Percentiles rank a stretch among this genome's conserved stretches.
Conservation (phyloP, 768 basidiomycete genomes). For the Hebeloma cylindrosporum region DNA sequence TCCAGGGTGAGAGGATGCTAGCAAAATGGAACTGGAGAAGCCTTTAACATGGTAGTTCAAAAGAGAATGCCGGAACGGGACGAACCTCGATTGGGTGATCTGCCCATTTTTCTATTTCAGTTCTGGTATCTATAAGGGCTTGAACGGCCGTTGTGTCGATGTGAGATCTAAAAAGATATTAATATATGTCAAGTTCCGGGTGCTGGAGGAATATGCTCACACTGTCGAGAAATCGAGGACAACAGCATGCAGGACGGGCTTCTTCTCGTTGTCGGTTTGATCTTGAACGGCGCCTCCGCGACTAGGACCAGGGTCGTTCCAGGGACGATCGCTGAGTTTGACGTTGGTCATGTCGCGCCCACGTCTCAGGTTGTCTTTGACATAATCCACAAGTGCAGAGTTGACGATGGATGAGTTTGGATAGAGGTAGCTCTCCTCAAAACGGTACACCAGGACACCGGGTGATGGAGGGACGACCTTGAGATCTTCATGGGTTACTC, state of each 20-base stretch:
- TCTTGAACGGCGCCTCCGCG: conserved; percentile 47
- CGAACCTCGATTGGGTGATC: conserved; percentile 70
- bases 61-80: neutral
- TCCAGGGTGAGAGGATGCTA: conserved; percentile 90
- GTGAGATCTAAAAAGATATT: conserved; percentile 54
- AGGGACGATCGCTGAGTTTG: conserved; percentile 72
- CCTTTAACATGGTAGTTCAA: neutral
- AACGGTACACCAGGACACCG: conserved; percentile 88
- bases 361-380: conserved; percentile 73
- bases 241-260: conserved; percentile 77
- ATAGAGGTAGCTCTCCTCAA: conserved; percentile 88
- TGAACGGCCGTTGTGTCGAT: conserved; percentile 93
- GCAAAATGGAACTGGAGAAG: conserved; percentile 85
- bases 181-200: neutral
- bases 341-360: conserved; percentile 72
- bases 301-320: conserved; percentile 89
- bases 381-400: conserved; percentile 73
- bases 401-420: conserved; percentile 75
- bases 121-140: conserved; percentile 85
- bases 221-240: conserved; percentile 90
- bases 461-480: conserved; percentile 77
- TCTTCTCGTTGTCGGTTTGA: conserved; percentile 48
- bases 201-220: conserved; percentile 39
- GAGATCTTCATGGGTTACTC: conserved; percentile 66
- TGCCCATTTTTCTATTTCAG: conserved; percentile 86